Evolutionary conservation across 139 green algal genomes (phyloP).

Genomic region (Astrephomene gubernaculifera): DNA sequence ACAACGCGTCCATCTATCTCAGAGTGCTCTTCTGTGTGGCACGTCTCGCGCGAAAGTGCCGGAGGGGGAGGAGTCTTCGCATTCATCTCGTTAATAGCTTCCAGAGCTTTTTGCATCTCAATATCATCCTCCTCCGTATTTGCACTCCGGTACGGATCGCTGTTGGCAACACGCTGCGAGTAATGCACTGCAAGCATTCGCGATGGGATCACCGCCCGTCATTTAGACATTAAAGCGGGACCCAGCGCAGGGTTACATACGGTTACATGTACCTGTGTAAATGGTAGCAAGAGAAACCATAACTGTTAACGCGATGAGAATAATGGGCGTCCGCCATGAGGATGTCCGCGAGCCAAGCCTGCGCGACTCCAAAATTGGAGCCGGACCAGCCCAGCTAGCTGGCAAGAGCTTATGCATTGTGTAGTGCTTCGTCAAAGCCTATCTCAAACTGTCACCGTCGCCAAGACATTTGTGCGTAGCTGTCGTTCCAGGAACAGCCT

Average conservation of each 20-base stretch:
- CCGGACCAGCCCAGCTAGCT: not conserved
- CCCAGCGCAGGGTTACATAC: not conserved
- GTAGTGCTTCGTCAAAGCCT: too few relatives aligned
- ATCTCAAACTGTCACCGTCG: too few relatives aligned
- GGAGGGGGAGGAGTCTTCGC: slow-evolving; percentile 26
- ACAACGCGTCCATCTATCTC: slow-evolving; percentile 56
- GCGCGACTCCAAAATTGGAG: not conserved
- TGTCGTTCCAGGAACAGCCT: too few relatives aligned
- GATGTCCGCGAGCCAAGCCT: not conserved
- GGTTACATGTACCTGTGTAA: not conserved
- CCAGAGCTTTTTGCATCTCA: slow-evolving; percentile 31
- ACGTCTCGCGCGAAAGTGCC: slow-evolving; percentile 6
- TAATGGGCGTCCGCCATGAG: slow-evolving; percentile 8
- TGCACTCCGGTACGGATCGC: not conserved
- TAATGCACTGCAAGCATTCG: slow-evolving; percentile 14
- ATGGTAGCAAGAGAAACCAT: slow-evolving; percentile 7
- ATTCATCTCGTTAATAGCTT: slow-evolving; percentile 42
- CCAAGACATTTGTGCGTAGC: too few relatives aligned
- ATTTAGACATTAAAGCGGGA: not conserved
- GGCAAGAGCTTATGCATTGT: not conserved
- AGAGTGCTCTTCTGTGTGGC: slow-evolving; percentile 44
- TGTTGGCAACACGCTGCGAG: not conserved
- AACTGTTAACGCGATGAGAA: not conserved
- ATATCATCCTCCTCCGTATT: slow-evolving; percentile 39
- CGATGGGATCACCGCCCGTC: not conserved